These are phyloP conservation scores for Penicillium sumatraense DNA, from an alignment of 2,329 filamentous ascomycete genomes.

Conservation along the genomic window DNA sequence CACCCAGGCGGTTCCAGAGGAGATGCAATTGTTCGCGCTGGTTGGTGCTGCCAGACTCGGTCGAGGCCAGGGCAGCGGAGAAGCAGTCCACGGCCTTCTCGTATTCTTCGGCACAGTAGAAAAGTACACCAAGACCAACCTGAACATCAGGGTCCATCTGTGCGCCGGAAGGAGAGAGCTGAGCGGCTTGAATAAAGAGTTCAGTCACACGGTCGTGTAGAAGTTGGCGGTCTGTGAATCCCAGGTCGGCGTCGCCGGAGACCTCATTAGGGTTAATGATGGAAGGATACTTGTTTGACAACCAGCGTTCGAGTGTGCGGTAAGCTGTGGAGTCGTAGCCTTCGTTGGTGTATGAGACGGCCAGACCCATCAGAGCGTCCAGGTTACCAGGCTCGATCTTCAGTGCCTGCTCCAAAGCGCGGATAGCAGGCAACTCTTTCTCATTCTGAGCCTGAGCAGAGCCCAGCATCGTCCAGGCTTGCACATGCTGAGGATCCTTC, in stretches of 20 bases:
- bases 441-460: conserved; percentile 96
- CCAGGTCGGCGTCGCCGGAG: conserved; percentile 78
- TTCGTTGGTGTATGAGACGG: conserved; percentile 97
- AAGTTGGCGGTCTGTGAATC: conserved; percentile 89
- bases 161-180: conserved; percentile 86
- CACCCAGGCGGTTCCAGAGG: conserved; percentile 95
- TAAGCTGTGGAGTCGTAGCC: conserved; percentile 98
- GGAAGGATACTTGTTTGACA: conserved; percentile 90
- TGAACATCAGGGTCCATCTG: conserved; percentile 99
- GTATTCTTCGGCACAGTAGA: conserved; percentile 97
- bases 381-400: conserved; percentile 87
- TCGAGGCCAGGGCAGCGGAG: conserved; percentile 83
- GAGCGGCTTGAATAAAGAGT: conserved; percentile 89
- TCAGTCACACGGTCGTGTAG: conserved; percentile 90
- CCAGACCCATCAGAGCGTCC: conserved; percentile 89
- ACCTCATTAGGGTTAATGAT: conserved; percentile 75
- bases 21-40: conserved; percentile 86
- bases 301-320: conserved; percentile 93
- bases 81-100: conserved; percentile 99
- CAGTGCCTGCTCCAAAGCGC: conserved; percentile 87
- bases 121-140: conserved; percentile 92
- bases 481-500: conserved; percentile 82
- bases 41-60: conserved; percentile 82
- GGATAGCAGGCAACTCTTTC: conserved; percentile 94
- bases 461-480: conserved; percentile 92